A percentile compares a stretch with the other conserved stretches of the same genome.
Conservation (phyloP, 2,329 filamentous ascomycete species). For the Talaromyces sp. region DNA sequence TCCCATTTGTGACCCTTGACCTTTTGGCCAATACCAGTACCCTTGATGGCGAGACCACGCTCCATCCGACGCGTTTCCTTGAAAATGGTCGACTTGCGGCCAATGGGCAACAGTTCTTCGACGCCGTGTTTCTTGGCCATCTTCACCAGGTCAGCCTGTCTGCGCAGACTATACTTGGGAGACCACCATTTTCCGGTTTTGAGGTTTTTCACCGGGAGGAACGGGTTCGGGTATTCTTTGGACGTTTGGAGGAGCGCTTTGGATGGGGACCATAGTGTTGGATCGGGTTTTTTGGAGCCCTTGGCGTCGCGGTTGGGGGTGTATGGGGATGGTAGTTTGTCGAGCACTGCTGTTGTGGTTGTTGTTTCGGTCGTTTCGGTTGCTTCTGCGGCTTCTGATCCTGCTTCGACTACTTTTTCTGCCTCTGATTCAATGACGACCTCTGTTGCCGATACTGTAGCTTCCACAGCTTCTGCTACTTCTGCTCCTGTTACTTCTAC, state of each 20-base stretch:
- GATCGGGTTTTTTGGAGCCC: conserved; percentile 32
- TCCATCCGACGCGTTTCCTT: conserved; percentile 67
- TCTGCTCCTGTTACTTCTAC: not conserved
- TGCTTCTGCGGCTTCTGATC: conserved; percentile 42
- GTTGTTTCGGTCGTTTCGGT: conserved; percentile 20
- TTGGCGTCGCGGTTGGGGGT: conserved; percentile 40
- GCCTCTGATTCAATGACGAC: not conserved
- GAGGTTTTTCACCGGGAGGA: conserved; percentile 73
- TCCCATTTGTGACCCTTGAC: conserved; percentile 97
- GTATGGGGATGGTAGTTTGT: conserved; percentile 30
- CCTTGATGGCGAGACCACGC: conserved; percentile 78
- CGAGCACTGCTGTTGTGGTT: conserved; percentile 23
- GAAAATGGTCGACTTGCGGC: conserved; percentile 68
- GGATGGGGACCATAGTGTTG: conserved; percentile 26
- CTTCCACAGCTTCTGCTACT: not conserved
- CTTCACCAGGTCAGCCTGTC: conserved; percentile 88
- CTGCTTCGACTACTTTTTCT: not conserved
- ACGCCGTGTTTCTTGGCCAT: conserved; percentile 74
- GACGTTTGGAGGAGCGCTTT: conserved; percentile 32
- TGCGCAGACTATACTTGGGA: conserved; percentile 74
- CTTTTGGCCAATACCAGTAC: conserved; percentile 84
- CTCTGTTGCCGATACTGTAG: not conserved
- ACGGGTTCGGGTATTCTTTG: conserved; percentile 66
- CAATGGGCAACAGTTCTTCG: conserved; percentile 72
- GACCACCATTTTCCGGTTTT: conserved; percentile 78